Percentiles rank a stretch among this genome's conserved stretches.
These are phyloP conservation scores for Blastobotrys chiropterorum DNA, from an alignment of 805 yeast species.

Conservation along the genomic window DNA sequence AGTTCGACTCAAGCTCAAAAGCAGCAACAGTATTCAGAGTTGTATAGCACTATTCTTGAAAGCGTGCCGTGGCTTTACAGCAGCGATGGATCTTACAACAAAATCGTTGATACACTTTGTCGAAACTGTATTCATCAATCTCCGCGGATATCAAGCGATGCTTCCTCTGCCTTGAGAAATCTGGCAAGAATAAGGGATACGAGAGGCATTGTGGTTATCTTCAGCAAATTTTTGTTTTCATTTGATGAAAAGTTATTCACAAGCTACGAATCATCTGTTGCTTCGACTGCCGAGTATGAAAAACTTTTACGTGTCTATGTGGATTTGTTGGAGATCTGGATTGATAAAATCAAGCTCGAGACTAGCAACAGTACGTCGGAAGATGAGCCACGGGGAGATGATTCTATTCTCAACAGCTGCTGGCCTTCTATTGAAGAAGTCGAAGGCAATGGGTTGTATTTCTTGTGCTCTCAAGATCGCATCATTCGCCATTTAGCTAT, in stretches of 20 bases:
- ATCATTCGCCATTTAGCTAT: slow-evolving; percentile 69
- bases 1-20: slow-evolving; percentile 25
- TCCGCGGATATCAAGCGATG: slow-evolving; percentile 53
- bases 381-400: slow-evolving; percentile 20
- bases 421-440: slow-evolving; percentile 88
- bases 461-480: slow-evolving; percentile 82
- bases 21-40: slow-evolving; percentile 41
- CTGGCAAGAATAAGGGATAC: slow-evolving; percentile 68
- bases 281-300: slow-evolving; percentile 57
- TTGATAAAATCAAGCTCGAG: slow-evolving; percentile 28
- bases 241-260: slow-evolving; percentile 51
- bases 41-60: slow-evolving; percentile 65
- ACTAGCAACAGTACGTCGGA: neutral
- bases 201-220: slow-evolving; percentile 60
- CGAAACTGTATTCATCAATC: slow-evolving; percentile 70
- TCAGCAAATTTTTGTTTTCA: slow-evolving; percentile 74
- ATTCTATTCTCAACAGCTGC: slow-evolving; percentile 43
- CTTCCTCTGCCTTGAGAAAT: slow-evolving; percentile 55
- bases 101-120: slow-evolving; percentile 67
- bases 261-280: slow-evolving; percentile 49
- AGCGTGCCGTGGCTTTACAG: slow-evolving; percentile 65
- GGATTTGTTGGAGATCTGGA: slow-evolving; percentile 78
- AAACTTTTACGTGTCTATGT: slow-evolving; percentile 60
- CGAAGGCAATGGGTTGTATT: slow-evolving; percentile 91
- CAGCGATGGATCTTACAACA: slow-evolving; percentile 49